These are phyloP conservation scores for Auriscalpium orientale DNA, from an alignment of 768 basidiomycete species.

Conservation along the genomic window DNA sequence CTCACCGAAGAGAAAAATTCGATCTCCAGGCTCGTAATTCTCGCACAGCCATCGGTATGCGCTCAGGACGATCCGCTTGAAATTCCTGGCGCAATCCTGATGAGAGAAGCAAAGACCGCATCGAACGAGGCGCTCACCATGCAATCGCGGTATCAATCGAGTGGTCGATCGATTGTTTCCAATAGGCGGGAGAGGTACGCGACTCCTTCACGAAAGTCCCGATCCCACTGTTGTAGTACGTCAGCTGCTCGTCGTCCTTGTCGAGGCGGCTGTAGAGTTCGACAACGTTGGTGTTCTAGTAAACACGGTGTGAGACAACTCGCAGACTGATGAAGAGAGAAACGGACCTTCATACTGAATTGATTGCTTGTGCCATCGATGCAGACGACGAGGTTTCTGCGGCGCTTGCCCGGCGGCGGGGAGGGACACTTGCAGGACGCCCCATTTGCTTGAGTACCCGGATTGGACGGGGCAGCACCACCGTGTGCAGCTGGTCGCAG, in stretches of 20 bases:
- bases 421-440: too few species aligned
- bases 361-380: too few species aligned
- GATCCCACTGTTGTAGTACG: slow-evolving; percentile 35
- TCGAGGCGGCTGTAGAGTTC: slow-evolving; percentile 29
- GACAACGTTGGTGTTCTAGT: slow-evolving; percentile 34
- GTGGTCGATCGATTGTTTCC: slow-evolving; percentile 2
- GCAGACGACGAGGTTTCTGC: too few species aligned
- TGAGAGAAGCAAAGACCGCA: neutral
- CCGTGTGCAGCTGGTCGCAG: too few species aligned
- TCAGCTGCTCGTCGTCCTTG: slow-evolving; percentile 27
- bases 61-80: slow-evolving; percentile 26
- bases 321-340: too few species aligned
- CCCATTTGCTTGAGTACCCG: too few species aligned
- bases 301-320: too few species aligned
- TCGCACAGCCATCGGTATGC: slow-evolving; percentile 36
- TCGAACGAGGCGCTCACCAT: slow-evolving; percentile 19
- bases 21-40: slow-evolving; percentile 29
- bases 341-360: too few species aligned
- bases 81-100: slow-evolving; percentile 20
- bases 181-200: slow-evolving; percentile 3
- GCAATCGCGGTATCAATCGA: slow-evolving; percentile 30
- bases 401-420: too few species aligned
- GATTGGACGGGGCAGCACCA: too few species aligned
- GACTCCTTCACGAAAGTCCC: slow-evolving; percentile 26
- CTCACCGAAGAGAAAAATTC: slow-evolving; percentile 35